Base-by-base conservation (phyloP, 495 filamentous ascomycete genomes). In the Hypoxylon crocopeplum region DNA sequence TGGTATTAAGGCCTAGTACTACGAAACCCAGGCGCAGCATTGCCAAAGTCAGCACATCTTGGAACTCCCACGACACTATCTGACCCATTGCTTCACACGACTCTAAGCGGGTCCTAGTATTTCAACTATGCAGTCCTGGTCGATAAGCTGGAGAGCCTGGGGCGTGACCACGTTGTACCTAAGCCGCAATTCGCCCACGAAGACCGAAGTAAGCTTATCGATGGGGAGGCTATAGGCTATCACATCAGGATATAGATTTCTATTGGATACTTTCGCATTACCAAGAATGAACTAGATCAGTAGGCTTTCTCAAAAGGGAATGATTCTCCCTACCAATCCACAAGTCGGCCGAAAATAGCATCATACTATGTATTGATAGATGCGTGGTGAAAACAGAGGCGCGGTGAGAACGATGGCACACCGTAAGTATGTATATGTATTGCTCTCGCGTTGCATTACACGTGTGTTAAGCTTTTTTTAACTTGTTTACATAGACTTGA, bases 151-250 rank as follows among this genome's bases (percentile, higher is more conserved):
- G n/a, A n/a, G n/a, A n/a, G n/a, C n/a, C n/a, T n/a, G n/a, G n/a
- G n/a, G n/a, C n/a, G n/a, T n/a, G n/a, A n/a, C n/a, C n/a, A n/a
- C 39, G 10, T 7, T 22, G 12, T 7, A 12, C 19, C 22, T 41
- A 24, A 41, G 39, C 39, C 39, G 39, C 39, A 25, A 41, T 41
- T 41, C 39, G 39, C 39, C 39, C 20, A 24, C 22, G 19, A 24
- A 24, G 13, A 7, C 19, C 39, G 39, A n/a, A 25, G 39, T 24
- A 10, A 24, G 20, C 39, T 24, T 41, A 41, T 41, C 11, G 10
- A 24, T 11, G 6, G 17, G 21, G 3, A 27, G 24, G 4, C 24
- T 27, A 27, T 24, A 41, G 39, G 20, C 19, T 24, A 3, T 24
- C 39, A 13, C 10, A n/a, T n/a, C n/a, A n/a, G 11, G 20, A 25